Evolutionary conservation across 2,329 filamentous ascomycete genomes (phyloP).

Genomic region (Exophiala aquamarina): DNA sequence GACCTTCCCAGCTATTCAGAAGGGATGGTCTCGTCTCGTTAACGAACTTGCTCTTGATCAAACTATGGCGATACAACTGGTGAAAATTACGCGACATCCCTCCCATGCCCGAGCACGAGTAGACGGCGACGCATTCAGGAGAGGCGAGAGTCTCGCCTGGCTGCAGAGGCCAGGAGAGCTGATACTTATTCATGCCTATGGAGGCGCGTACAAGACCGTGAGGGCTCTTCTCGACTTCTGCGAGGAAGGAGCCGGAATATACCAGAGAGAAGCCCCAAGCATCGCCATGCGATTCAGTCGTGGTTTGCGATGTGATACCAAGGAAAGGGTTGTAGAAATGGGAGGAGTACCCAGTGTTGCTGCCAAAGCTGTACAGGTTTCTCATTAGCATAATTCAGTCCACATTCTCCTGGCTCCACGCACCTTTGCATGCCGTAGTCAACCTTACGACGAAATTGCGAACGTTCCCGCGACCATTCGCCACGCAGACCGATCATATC

Average conservation of each 20-base stretch:
- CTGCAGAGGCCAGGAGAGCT: conserved; percentile 58
- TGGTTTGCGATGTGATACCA: conserved; percentile 54
- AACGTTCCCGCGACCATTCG: conserved; percentile 63
- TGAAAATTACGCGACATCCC: conserved; percentile 65
- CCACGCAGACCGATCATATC: conserved; percentile 64
- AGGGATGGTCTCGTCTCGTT: conserved; percentile 54
- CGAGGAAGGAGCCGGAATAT: conserved; percentile 63
- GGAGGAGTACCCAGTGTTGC: conserved; percentile 62
- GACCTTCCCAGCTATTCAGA: conserved; percentile 67
- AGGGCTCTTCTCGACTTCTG: conserved; percentile 62
- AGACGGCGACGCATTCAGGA: conserved; percentile 63
- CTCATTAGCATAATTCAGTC: too few species aligned
- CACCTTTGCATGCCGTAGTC: conserved; percentile 43
- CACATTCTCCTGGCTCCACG: not conserved
- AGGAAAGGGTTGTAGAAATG: conserved; percentile 67
- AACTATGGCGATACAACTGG: conserved; percentile 60
- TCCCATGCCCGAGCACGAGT: conserved; percentile 59
- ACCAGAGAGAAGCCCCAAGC: conserved; percentile 66
- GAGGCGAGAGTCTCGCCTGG: conserved; percentile 60
- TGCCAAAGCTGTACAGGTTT: conserved; percentile 48
- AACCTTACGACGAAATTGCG: conserved; percentile 54
- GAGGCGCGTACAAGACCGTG: conserved; percentile 62
- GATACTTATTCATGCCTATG: conserved; percentile 61
- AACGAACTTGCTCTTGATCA: conserved; percentile 59
- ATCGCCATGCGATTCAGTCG: conserved; percentile 61